Percentiles rank a stretch among this genome's conserved stretches.
Evolutionary conservation across 2,329 filamentous ascomycete genomes (phyloP).

Genomic region (Aschersonia sp.): DNA sequence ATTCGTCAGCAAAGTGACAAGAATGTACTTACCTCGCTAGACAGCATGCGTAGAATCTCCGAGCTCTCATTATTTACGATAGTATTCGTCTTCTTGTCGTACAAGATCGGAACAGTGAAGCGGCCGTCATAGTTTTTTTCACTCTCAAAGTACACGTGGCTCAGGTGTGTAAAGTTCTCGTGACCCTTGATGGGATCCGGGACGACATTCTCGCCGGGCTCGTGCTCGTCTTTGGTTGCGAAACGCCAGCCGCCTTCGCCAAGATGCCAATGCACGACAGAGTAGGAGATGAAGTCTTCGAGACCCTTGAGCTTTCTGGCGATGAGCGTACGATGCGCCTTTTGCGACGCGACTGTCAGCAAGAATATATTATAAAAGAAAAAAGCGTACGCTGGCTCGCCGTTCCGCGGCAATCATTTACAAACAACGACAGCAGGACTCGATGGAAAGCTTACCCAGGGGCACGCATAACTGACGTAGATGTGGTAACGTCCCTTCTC

Average conservation of each 20-base stretch:
- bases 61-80: conserved; percentile 89
- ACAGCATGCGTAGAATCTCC: conserved; percentile 87
- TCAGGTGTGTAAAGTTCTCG: conserved; percentile 53
- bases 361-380: neutral
- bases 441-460: conserved; percentile 47
- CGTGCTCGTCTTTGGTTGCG: conserved; percentile 42
- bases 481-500: conserved; percentile 90
- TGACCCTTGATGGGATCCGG: conserved; percentile 57
- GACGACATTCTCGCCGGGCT: conserved; percentile 47
- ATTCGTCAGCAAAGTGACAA: neutral
- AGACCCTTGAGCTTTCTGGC: conserved; percentile 83
- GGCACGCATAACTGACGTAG: conserved; percentile 87
- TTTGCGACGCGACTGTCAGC: neutral
- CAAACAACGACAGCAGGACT: neutral
- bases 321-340: conserved; percentile 74
- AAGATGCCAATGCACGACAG: conserved; percentile 89
- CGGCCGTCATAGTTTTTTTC: conserved; percentile 60
- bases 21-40: conserved; percentile 41
- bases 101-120: conserved; percentile 80
- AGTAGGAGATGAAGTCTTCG: conserved; percentile 65
- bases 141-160: conserved; percentile 65
- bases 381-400: neutral
- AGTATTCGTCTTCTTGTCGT: conserved; percentile 57
- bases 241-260: conserved; percentile 67
- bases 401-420: neutral